Base-by-base conservation (phyloP, 768 basidiomycete species). In the Pholiota molesta region DNA sequence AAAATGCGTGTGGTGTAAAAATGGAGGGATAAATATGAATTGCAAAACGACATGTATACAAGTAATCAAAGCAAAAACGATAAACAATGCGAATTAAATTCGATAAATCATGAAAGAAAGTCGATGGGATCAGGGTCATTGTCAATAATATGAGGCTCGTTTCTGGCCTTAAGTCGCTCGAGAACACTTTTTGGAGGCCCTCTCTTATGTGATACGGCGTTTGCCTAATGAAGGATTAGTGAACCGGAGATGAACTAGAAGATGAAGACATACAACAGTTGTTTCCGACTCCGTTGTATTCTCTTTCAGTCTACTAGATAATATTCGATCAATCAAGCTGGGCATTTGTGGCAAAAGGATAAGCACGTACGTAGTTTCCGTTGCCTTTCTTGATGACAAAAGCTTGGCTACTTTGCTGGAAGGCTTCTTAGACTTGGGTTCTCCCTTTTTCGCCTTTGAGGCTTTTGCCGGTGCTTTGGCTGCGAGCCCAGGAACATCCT, bases 61-160 rank as follows among this genome's bases (percentile, higher is more conserved):
- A 37, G 7, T 37, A 37, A 37, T 37, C 3, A 13, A 37, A 37
- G 35, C 35, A 37, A 16, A 13, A 16, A 13, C 11, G 35, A 37
- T 37, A 37, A 37, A 1, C 9, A 37, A 37, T 13, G 35, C 13
- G 35, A 13, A 37, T 39, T 57, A 14, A 61, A 45, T 29, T 33
- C 40, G 31, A 28, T 29, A 53, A 21, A 21, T 81, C 69, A 81
- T 33, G 79, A 76, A 37, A 83, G 70, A 62, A 80, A 83, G 62
- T 83, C 80, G 51, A 83, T 72, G 29, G 80, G 79, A 60, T 83
- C 81, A 7, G 79, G 76, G 56, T 80, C 81, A 60, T 75, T 73
- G 45, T 77, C 77, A 31, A 75, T 68, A n/a, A 62, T 65, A 37
- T 67, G 53, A 47, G 59, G 59, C 29, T 63, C 72, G 14, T 75